Evolutionary conservation across 2,329 filamentous ascomycete genomes (phyloP).

Genomic region (Didymella pinodella): DNA sequence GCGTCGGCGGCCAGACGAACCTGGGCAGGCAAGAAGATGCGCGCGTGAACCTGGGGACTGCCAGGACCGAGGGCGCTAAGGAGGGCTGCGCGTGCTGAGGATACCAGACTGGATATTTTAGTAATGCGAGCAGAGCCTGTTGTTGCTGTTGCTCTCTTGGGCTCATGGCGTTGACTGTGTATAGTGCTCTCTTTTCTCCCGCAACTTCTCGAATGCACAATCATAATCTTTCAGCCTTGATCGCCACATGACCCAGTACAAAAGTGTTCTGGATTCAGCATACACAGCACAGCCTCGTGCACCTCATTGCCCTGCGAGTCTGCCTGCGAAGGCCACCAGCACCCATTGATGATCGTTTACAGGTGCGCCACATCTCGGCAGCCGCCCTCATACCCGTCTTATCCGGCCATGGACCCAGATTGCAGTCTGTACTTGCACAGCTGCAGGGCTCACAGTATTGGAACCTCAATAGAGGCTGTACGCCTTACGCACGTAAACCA

Average conservation of each 20-base stretch:
- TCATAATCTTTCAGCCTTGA: not conserved
- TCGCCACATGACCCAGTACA: not conserved
- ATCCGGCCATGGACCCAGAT: conserved; percentile 5
- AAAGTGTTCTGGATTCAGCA: not conserved
- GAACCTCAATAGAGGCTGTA: not conserved
- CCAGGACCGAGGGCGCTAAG: conserved; percentile 76
- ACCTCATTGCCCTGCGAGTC: conserved; percentile 3
- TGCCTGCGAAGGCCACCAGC: not conserved
- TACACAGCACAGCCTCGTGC: not conserved
- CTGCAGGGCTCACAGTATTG: conserved; percentile 6
- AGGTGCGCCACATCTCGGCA: conserved; percentile 14
- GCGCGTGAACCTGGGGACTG: conserved; percentile 82
- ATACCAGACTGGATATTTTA: conserved; percentile 16
- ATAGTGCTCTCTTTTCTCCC: conserved; percentile 8
- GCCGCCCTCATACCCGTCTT: conserved; percentile 1
- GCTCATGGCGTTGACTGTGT: conserved; percentile 8
- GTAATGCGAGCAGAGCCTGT: conserved; percentile 15
- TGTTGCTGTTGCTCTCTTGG: conserved; percentile 1
- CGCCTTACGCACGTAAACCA: conserved; percentile 10
- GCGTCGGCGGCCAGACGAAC: conserved; percentile 66
- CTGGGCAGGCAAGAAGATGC: conserved; percentile 66
- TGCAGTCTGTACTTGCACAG: conserved; percentile 1
- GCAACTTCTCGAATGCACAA: not conserved
- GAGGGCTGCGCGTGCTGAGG: conserved; percentile 86
- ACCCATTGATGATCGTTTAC: not conserved